phyloP scores from a whole-genome alignment of 148 eudicot species.

The Vaccinium myrtillus region DNA sequence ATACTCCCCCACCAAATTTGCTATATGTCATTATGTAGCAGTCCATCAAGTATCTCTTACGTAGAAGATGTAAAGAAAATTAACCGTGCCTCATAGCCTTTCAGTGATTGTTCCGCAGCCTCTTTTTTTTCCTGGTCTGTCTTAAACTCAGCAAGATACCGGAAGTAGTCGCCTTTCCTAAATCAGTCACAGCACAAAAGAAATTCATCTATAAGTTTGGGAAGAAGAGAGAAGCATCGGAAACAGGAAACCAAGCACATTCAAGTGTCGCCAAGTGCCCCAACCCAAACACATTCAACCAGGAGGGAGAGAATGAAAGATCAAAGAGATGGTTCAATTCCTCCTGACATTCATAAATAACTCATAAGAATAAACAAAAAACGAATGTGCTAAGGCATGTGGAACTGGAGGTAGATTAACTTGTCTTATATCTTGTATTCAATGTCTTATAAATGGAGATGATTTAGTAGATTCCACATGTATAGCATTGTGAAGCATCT shows the following conservation, averaged over 20 bases:
- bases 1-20: neutral
- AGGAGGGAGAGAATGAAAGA: neutral
- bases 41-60: neutral
- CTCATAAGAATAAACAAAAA: neutral
- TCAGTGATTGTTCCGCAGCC: constrained; percentile 23
- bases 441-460: neutral
- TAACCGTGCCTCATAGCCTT: constrained; percentile 20
- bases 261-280: neutral
- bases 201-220: neutral
- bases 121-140: constrained; percentile 21
- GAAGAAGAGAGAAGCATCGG: neutral
- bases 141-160: constrained; percentile 26
- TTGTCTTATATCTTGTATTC: neutral
- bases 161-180: constrained; percentile 27
- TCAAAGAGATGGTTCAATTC: neutral
- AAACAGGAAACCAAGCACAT: neutral
- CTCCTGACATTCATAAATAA: neutral
- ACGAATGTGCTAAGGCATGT: neutral
- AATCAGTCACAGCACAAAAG: neutral
- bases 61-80: neutral
- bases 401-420: too few relatives aligned
- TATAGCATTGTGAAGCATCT: neutral
- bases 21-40: neutral
- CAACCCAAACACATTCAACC: neutral
- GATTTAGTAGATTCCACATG: neutral